Base-by-base conservation (phyloP, 768 basidiomycete genomes). In the Glaciozyma antarctica region DNA sequence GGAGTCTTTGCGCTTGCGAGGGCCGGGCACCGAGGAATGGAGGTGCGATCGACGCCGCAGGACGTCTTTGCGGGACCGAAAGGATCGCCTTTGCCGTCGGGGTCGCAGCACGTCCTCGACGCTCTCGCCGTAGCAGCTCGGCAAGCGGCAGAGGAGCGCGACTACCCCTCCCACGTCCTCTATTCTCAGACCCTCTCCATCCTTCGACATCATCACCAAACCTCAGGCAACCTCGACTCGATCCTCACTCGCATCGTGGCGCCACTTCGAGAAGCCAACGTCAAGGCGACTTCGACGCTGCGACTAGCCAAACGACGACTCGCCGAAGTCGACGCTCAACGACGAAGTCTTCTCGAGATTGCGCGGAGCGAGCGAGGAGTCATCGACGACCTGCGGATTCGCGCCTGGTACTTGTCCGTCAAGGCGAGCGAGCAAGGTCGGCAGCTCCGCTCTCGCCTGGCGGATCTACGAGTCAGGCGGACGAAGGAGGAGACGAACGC, bases 371-470 rank as follows among this genome's bases (percentile, higher is more conserved):
- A 51, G 26, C 49, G 49, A 26, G 49, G 49, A 7, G 49, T 22
- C 10, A 51, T 51, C 49, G 34, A 56, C 21, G 55, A 56, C 55
- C 55, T 56, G 22, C 55, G 55, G 10, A 56, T 56, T 32, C 32
- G 55, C 32, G 34, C 55, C 17, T 56, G 30, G 22, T 56, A 56
- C 34, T 41, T 38, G 22, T 56, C 55, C 5, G n/a, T 56, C 55
- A 30, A 41, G 24, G 22, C 10, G 21, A 34, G 30, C 6, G 10
- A 21, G 9, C 34, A 38, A 3, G 55, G 55, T 21, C 30, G n/a
- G 1, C 34, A 56, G n/a, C 55, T 56, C 12, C 32, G 55, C 16
- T n/a, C 32, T 8, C 32, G 55, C 2, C 55, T 56, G 5, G 34
- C 55, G 2, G 55, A 56, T 9, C 30, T 56, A 7, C 21, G 24